These are phyloP conservation scores for Ophiognomonia clavigignenti-juglandacearum DNA, from an alignment of 2,329 filamentous ascomycete genomes.

Conservation along the genomic window DNA sequence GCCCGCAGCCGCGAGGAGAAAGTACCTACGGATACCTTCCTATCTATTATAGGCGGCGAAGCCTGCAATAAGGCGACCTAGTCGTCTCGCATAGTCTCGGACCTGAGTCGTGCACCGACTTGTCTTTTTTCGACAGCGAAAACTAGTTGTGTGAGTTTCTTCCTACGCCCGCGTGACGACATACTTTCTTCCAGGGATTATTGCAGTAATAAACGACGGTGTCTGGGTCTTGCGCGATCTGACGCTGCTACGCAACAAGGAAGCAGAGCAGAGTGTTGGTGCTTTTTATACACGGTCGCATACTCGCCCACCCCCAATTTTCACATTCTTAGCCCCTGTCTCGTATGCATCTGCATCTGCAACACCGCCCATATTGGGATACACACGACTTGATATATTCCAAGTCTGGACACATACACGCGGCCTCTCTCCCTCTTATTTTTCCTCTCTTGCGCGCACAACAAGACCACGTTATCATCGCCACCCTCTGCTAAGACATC, in stretches of 20 bases:
- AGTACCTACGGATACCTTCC: too few species aligned
- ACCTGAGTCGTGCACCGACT: background rate
- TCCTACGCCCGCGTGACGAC: background rate
- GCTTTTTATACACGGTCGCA: background rate
- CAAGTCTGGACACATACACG: too few species aligned
- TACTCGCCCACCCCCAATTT: background rate
- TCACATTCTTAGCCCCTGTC: background rate
- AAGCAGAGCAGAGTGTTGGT: too few species aligned
- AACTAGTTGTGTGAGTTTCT: background rate
- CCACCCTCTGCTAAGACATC: background rate
- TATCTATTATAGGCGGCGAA: background rate
- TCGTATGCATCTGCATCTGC: background rate
- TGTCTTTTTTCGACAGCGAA: background rate
- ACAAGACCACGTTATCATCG: background rate
- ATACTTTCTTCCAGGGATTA: background rate
- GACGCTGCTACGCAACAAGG: too few species aligned
- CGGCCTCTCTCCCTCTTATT: background rate
- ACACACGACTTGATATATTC: too few species aligned
- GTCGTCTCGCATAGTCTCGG: background rate
- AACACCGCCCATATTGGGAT: too few species aligned
- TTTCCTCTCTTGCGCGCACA: background rate
- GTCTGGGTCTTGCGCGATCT: too few species aligned
- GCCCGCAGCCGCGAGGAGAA: too few species aligned
- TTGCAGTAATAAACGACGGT: too few species aligned
- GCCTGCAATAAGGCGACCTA: background rate